Evolutionary conservation across 129 eudicot genomes (phyloP).

Genomic region (Rutidosis leptorrhynchoides): DNA sequence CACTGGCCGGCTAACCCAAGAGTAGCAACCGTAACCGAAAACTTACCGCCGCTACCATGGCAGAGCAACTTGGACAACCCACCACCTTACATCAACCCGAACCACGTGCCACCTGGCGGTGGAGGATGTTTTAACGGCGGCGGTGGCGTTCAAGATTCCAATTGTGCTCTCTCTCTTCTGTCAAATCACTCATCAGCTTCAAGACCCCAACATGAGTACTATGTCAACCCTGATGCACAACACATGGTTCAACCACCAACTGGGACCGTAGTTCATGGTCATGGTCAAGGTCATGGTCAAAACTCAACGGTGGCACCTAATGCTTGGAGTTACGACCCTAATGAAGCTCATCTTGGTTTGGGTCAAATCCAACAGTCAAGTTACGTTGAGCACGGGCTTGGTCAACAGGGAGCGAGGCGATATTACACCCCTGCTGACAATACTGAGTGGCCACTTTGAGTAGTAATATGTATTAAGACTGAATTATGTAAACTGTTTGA

Average conservation of each 20-base stretch:
- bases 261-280: conserved; percentile 38
- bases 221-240: conserved; percentile 38
- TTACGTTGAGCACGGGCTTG: conserved; percentile 52
- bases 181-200: conserved; percentile 84
- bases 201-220: conserved; percentile 56
- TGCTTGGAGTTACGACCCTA: conserved; percentile 57
- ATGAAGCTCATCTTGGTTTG: conserved; percentile 58
- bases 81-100: conserved; percentile 41
- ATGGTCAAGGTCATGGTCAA: conserved; percentile 39
- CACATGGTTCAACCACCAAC: conserved; percentile 43
- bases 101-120: conserved; percentile 47
- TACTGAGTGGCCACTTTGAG: conserved; percentile 66
- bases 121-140: conserved; percentile 59
- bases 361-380: conserved; percentile 55
- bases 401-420: conserved; percentile 64
- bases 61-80: conserved; percentile 58
- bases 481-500: conserved; percentile 2
- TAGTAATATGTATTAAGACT: background rate
- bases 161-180: conserved; percentile 99
- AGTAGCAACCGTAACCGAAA: conserved; percentile 33
- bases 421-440: conserved; percentile 56
- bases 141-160: conserved; percentile 64
- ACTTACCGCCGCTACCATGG: conserved; percentile 49
- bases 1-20: conserved; percentile 53
- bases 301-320: conserved; percentile 32